phyloP scores from a whole-genome alignment of 1,284 basidiomycete genomes.

The Irpex sp. region DNA sequence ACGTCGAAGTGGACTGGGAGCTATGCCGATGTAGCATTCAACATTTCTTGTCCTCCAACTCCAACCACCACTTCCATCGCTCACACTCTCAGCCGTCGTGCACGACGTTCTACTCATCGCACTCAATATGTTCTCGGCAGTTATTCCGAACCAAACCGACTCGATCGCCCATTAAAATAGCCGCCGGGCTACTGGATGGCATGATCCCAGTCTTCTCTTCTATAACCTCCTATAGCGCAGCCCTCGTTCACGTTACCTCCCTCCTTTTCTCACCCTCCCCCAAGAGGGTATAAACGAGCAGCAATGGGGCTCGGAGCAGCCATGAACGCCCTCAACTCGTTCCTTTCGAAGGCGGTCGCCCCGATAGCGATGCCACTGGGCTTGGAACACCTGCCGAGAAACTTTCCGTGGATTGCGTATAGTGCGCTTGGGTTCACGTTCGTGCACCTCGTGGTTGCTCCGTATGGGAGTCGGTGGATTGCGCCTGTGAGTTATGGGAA shows the following conservation, averaged over 20 bases:
- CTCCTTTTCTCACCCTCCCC: background rate
- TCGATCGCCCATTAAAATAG: background rate
- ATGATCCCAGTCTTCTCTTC: background rate
- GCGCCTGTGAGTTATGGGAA: constrained; percentile 38
- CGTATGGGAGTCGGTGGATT: constrained; percentile 38
- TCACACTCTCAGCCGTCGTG: background rate
- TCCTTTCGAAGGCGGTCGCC: constrained; percentile 18
- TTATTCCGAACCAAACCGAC: background rate
- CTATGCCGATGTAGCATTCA: background rate
- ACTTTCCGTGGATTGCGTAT: constrained; percentile 66
- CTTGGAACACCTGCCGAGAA: constrained; percentile 46
- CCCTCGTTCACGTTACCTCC: background rate
- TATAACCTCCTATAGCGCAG: background rate
- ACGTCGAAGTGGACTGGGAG: background rate
- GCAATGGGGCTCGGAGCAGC: background rate
- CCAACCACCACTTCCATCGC: background rate
- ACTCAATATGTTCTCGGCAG: background rate
- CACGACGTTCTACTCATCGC: background rate
- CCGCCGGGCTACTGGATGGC: background rate
- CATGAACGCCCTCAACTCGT: constrained; percentile 14
- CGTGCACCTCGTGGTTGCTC: constrained; percentile 48
- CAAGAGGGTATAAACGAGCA: background rate
- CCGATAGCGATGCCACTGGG: constrained; percentile 22
- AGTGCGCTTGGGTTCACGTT: constrained; percentile 62
- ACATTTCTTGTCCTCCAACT: background rate